Evolutionary conservation across 2,329 filamentous ascomycete genomes (phyloP), one percentile per base, ranked within the genome.

Genomic region (Ophiocordyceps camponoti-leonardi): DNA sequence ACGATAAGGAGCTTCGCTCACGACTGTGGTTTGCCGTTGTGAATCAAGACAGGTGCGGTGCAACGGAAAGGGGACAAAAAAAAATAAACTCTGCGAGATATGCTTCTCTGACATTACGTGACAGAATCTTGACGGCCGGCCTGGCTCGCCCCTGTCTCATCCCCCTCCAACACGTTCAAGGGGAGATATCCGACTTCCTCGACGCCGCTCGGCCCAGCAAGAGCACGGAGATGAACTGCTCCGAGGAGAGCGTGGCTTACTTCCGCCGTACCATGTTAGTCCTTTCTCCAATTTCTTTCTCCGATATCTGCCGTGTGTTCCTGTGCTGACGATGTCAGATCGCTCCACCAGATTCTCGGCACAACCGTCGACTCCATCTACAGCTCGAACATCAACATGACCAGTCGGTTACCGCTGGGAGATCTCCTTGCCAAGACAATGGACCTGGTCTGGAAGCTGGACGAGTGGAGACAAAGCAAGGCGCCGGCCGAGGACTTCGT

Each of bases 1-100:
- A 48, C 3, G 56, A 60, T 28, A 57, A 51, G 31, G 53, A 58
- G 37, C 48, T 58, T 5, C 53, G 54, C 18, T 53, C 54, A 1
- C 49, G 53, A 12, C 48, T 61, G 12, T 61, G 58, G 58, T 58
- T 57, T 42, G 56, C 57, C 2, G 53, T 58, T 0, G 48, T 61
- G 0, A 60, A 59, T 43, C 53, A 59, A 41, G 58, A 57, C 39
- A 55, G 56, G 54, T 49, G n/a, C 39, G 18, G 39, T 4, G n/a
- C 13, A 4, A 16, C 16, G 19, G 8, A 16, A 14, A 33, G 13
- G 31, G 14, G 11, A 33, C 11, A 6, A 33, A 33, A 2, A 33
- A 33, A 16, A n/a, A n/a, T 4, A 37, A 37, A 35, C 23, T 5
- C 8, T 4, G 23, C 23, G 4, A 8, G 5, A 8, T 5, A 8